Evolutionary conservation across 768 basidiomycete species (phyloP).

Genomic region (Harrya chromipes): DNA sequence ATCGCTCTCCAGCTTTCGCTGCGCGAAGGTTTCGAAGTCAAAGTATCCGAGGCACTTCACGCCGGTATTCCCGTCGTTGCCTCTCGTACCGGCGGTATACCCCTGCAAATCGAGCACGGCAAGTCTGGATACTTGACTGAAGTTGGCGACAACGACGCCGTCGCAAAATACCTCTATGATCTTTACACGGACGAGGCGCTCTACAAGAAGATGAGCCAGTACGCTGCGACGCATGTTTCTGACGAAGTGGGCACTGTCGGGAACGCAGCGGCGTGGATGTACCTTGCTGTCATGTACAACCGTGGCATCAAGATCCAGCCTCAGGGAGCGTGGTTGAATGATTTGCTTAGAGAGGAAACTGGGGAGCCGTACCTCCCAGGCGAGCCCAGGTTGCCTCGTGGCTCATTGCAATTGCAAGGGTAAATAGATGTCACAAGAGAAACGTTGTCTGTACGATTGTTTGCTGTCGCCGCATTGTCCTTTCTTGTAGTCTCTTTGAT

Average conservation of each 20-base stretch:
- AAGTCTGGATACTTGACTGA: constrained; percentile 85
- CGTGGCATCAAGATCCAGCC: constrained; percentile 78
- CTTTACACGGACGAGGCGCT: constrained; percentile 73
- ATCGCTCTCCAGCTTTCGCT: constrained; percentile 90
- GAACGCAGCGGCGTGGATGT: constrained; percentile 64
- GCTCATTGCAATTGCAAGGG: constrained; percentile 48
- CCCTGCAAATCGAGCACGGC: constrained; percentile 85
- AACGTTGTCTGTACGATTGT: constrained; percentile 11
- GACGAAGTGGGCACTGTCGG: constrained; percentile 86
- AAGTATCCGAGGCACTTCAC: constrained; percentile 93
- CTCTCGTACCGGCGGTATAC: constrained; percentile 86
- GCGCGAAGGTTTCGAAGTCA: constrained; percentile 96
- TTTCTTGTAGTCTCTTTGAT: not conserved
- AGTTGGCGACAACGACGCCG: constrained; percentile 69
- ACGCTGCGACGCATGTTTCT: constrained; percentile 71
- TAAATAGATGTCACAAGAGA: constrained; percentile 4
- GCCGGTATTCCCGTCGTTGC: constrained; percentile 86
- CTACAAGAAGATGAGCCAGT: constrained; percentile 60
- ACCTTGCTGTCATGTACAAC: constrained; percentile 75
- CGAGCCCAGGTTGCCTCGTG: constrained; percentile 73
- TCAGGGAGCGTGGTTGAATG: constrained; percentile 82
- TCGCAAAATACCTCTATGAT: constrained; percentile 73
- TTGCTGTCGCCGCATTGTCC: not conserved
- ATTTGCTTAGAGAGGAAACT: constrained; percentile 72
- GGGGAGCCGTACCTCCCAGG: constrained; percentile 62